Base-by-base conservation (phyloP, 2,329 filamentous ascomycete genomes). In the Fusarium zealandicum region DNA sequence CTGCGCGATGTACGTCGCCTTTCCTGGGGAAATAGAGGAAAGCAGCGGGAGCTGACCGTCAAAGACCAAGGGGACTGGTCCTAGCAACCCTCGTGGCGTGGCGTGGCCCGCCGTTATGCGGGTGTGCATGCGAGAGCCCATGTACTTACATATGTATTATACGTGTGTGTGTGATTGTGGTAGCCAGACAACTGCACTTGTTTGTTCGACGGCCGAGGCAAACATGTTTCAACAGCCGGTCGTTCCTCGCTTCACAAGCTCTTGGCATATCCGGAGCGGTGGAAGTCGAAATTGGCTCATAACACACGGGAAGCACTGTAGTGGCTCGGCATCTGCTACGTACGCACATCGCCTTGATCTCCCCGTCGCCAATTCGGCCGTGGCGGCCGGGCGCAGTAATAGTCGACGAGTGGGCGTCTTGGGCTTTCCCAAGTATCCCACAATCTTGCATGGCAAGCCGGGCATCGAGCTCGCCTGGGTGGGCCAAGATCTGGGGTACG, bases 401-500 rank as follows among this genome's bases (percentile, higher is more conserved):
- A 32, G 33, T 37, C 30, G 4, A 5, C 38, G 35, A 50, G 46
- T 37, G 28, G 31, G 20, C 36, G 46, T 49, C 46, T 49, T 49
- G 46, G 46, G 20, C 9, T 16, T 42, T 35, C 43, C 37, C 49
- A 39, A 42, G 41, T 57, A 30, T 32, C 52, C 33, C 41, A 20
- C 41, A 39, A 25, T 35, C 27, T 32, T 32, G 31, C 25, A 27
- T 20, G 20, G 22, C 39, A 30, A 50, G 37, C 44, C 17, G 30
- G 33, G 22, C 18, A 43, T 41, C 55, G 39, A 48, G 31, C 28
- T 55, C 46, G 46, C 17, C 50, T 53, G 51, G 52, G 51, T 43
- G 57, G 57, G 61, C 51, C 61, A 65, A 66, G 49, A 63, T 48
- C 54, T 57, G 59, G 59, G 60, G 63, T 64, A 59, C 44, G 51